Percentiles rank a stretch among this genome's conserved stretches.
Conservation (phyloP, 805 yeast species). For the Yamadazyma endophytica region DNA sequence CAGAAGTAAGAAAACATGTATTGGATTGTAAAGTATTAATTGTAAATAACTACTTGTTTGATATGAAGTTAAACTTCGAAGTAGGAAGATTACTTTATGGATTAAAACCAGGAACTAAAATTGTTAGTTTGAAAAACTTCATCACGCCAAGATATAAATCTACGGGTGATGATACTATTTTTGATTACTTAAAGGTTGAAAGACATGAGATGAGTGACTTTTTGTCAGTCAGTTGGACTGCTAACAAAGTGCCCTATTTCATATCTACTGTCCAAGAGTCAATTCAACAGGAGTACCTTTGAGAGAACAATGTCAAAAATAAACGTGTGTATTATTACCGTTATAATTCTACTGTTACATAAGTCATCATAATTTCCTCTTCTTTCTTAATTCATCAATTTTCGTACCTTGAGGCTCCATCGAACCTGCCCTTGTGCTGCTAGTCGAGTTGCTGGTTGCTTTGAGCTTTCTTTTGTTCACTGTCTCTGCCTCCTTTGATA, state of each 20-base stretch:
- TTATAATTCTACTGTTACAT: background rate
- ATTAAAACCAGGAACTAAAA: conserved; percentile 68
- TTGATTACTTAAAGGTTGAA: conserved; percentile 63
- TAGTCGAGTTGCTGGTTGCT: conserved; percentile 15
- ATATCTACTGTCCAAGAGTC: conserved; percentile 60
- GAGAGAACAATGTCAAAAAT: background rate
- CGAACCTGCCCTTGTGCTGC: conserved; percentile 32
- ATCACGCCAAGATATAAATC: conserved; percentile 73
- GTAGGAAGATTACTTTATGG: conserved; percentile 64
- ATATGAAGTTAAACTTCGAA: conserved; percentile 63
- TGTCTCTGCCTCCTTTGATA: conserved; percentile 60
- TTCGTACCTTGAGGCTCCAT: conserved; percentile 24
- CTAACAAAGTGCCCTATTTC: conserved; percentile 74
- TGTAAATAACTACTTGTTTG: conserved; percentile 81
- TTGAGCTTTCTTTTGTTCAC: conserved; percentile 37
- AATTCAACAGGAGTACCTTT: conserved; percentile 31
- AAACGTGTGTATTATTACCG: conserved; percentile 2
- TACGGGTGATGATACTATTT: conserved; percentile 46
- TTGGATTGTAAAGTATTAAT: conserved; percentile 66
- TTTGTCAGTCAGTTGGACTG: conserved; percentile 87
- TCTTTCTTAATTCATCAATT: conserved; percentile 4
- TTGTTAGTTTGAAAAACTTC: conserved; percentile 74
- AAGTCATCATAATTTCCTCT: conserved; percentile 4
- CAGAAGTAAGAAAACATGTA: conserved; percentile 49
- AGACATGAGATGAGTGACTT: conserved; percentile 57